Evolutionary conservation across 2,329 filamentous ascomycete genomes (phyloP).

Genomic region (Penicillium freii): DNA sequence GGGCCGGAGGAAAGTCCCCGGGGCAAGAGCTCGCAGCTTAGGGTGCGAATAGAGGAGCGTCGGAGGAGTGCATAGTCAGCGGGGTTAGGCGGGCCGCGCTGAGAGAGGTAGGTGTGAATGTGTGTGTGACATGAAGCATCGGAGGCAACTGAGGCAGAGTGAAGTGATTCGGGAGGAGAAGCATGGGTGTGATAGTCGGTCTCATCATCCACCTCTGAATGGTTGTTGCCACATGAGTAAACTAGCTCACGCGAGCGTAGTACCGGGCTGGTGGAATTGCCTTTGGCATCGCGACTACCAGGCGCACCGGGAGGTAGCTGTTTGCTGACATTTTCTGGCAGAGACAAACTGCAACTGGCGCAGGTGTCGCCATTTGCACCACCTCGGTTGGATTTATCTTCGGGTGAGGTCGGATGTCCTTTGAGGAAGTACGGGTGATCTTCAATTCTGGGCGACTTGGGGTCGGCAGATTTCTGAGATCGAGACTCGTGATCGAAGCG

Average conservation of each 20-base stretch:
- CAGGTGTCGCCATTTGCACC: constrained; percentile 53
- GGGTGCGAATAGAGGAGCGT: constrained; percentile 57
- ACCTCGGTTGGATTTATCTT: constrained; percentile 47
- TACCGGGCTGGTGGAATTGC: constrained; percentile 54
- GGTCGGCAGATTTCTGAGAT: constrained; percentile 16
- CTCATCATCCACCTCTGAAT: constrained; percentile 39
- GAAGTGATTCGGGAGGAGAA: constrained; percentile 41
- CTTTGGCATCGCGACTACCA: constrained; percentile 50
- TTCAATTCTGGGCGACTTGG: constrained; percentile 40
- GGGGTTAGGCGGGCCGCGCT: constrained; percentile 54
- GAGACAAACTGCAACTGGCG: constrained; percentile 57
- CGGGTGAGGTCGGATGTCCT: constrained; percentile 37
- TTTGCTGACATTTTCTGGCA: constrained; percentile 55
- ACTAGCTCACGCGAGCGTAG: constrained; percentile 55
- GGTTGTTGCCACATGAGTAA: constrained; percentile 48
- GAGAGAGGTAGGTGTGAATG: constrained; percentile 58
- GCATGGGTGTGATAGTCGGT: constrained; percentile 36
- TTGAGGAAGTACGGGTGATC: constrained; percentile 54
- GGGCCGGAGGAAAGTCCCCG: constrained; percentile 56
- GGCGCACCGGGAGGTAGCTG: constrained; percentile 54
- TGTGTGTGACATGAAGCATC: constrained; percentile 53
- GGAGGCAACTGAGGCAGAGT: constrained; percentile 44
- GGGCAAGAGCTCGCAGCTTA: constrained; percentile 57
- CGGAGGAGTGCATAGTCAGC: constrained; percentile 55
- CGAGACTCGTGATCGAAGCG: constrained; percentile 13